Base-by-base conservation (phyloP, 148 eudicot genomes). In the Chenopodium formosanum region DNA sequence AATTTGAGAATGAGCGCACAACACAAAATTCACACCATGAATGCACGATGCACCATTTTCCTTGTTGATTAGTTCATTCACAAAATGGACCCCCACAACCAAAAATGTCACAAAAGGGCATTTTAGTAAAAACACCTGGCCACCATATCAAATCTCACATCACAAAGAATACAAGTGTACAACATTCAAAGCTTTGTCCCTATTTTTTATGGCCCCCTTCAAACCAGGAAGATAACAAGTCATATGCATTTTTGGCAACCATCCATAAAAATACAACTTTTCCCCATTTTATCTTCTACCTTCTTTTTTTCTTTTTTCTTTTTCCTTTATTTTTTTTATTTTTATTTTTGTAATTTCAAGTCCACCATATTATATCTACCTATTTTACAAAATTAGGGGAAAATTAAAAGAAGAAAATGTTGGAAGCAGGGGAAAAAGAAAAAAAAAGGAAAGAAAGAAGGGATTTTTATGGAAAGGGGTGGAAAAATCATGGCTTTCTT, bases 401-500 rank as follows among this genome's bases (percentile, higher is more conserved):
- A 40, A 40, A 40, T 40, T 40, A 6, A 40, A 40, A 5, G 44
- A 40, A 40, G 7, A 40, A 58, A 56, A 17, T 58, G 20, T 14
- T 14, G 63, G 11, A 69, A 69, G 34, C 25, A 73, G 19, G 27
- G 2, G 14, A 56, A 53, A 29, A 67, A 6, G 12, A 16, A 29
- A 62, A 62, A 19, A 19, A 19, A 48, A 13, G 37, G 32, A 70
- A 3, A 31, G 75, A 34, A 7, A 22, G 75, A 79, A 8, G 19
- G 53, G 53, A 9, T 50, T 50, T 50, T 50, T 9, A 37, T 2
- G 34, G 78, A 50, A 22, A 17, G 60, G 20, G 52, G 11, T 48
- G 34, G 56, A 2, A 23, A 53, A 80, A 63, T 73, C 83, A 80
- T 80, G 83, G 77, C 71, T 80, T 77, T 73, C 78, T 80, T 73